These are phyloP conservation scores for Solanum neorickii DNA, from an alignment of 257 asterid species.

Conservation along the genomic window DNA sequence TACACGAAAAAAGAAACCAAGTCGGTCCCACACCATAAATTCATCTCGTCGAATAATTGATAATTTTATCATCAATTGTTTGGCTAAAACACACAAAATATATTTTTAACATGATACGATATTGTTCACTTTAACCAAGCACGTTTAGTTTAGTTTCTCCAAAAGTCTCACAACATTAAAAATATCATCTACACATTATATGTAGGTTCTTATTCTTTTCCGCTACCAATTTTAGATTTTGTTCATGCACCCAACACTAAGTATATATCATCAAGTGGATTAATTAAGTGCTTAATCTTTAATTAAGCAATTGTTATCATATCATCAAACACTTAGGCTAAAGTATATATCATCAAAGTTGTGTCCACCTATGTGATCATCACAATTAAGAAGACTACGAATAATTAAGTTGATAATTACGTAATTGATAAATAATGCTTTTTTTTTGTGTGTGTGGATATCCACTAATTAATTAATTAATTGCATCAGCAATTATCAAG, in stretches of 20 bases:
- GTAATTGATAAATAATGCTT: not conserved
- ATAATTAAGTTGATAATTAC: not conserved
- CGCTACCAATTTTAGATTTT: not conserved
- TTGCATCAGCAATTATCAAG: not conserved
- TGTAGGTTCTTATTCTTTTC: not conserved
- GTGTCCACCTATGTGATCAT: not conserved
- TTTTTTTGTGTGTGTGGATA: not conserved
- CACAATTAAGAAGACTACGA: not conserved
- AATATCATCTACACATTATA: not conserved
- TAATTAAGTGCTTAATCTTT: not conserved
- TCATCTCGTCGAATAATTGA: not conserved
- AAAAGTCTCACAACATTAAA: not conserved
- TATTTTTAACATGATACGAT: not conserved
- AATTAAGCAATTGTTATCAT: not conserved
- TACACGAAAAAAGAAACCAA: not conserved
- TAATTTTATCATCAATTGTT: not conserved
- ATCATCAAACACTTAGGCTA: not conserved
- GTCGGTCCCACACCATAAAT: not conserved
- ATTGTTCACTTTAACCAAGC: not conserved
- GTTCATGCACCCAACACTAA: not conserved
- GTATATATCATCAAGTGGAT: not conserved
- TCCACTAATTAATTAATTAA: not conserved
- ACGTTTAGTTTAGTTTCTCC: accelerated
- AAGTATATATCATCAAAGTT: not conserved
- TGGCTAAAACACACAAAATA: not conserved